Evolutionary conservation across 495 filamentous ascomycete species (phyloP), one percentile per base, ranked within the genome.

Genomic region (Xylaria intraflava): DNA sequence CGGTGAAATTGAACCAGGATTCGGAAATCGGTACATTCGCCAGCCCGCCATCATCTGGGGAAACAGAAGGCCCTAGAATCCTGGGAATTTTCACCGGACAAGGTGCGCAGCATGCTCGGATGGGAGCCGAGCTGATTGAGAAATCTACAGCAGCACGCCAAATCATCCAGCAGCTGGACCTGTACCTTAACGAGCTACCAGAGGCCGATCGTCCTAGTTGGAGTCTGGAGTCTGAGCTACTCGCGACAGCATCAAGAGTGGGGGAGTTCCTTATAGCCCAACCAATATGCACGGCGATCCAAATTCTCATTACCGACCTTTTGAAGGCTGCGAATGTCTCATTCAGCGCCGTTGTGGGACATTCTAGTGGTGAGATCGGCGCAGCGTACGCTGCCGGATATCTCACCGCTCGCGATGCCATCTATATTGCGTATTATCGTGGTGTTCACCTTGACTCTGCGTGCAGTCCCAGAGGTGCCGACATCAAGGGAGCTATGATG

Each of bases 61-160:
- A 33, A 7, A 31, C 9, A 2, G 3, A 29, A 1, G 6, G 16
- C 10, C 24, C n/a, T 1, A 38, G 46, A 1, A 55, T 56, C 14
- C 51, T 62, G 2, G 62, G 62, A 10, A 43, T 65, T 6, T 65
- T 65, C 43, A 65, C 62, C 10, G 62, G 62, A 3, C 62, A 65
- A 35, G 62, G 62, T 9, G 62, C 62, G 2, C 62, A 65, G 47
- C 57, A 57, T 46, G 26, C 49, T 6, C 23, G 27, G 6, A 65
- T 65, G 59, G 59, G 56, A 2, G 23, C 29, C 2, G 46, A 49
- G 17, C 50, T 65, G 0, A 14, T 38, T 22, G 35, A 33, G 9
- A 39, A 27, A 20, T 49, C 31, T 1, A 9, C 33, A 1, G 5
- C 11, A 16, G 46, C 46, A 20, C 46, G 46, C 4, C 12, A 35